A percentile compares a stretch with the other conserved stretches of the same genome.
These are phyloP conservation scores for thale cress (Arabidopsis thaliana) DNA, from an alignment of 345 rosid species.

Conservation along the genomic window DNA sequence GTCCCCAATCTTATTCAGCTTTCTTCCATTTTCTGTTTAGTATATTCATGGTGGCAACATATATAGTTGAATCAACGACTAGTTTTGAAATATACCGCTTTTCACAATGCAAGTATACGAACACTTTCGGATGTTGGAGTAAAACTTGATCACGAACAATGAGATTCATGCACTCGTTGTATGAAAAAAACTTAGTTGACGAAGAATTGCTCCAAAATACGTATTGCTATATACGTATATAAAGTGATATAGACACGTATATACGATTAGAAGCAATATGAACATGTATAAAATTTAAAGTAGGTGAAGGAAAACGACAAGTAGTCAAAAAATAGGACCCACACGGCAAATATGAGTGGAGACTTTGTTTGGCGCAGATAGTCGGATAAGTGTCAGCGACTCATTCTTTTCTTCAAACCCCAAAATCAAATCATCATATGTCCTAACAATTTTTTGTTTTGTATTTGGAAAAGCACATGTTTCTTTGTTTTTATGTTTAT, in stretches of 20 bases:
- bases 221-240: background rate
- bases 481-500: background rate
- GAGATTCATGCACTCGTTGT: slow-evolving; percentile 30
- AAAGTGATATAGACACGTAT: background rate
- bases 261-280: slow-evolving; percentile 28
- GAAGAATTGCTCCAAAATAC: slow-evolving; percentile 28
- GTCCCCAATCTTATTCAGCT: background rate
- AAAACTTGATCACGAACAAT: background rate
- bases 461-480: slow-evolving; percentile 1
- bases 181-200: slow-evolving; percentile 28
- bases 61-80: background rate
- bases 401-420: slow-evolving; percentile 36
- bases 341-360: slow-evolving; percentile 47
- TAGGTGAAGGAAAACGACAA: slow-evolving; percentile 46
- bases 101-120: background rate
- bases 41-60: background rate
- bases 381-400: slow-evolving; percentile 46
- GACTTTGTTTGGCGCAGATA: slow-evolving; percentile 48
- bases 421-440: slow-evolving; percentile 32
- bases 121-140: background rate
- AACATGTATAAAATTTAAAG: slow-evolving; percentile 33
- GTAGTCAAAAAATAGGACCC: slow-evolving; percentile 42
- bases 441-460: background rate
- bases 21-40: background rate
- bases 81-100: background rate